Evolutionary conservation across 2,329 filamentous ascomycete species (phyloP), one percentile per base, ranked within the genome.

Genomic region (Zarea fungicola): DNA sequence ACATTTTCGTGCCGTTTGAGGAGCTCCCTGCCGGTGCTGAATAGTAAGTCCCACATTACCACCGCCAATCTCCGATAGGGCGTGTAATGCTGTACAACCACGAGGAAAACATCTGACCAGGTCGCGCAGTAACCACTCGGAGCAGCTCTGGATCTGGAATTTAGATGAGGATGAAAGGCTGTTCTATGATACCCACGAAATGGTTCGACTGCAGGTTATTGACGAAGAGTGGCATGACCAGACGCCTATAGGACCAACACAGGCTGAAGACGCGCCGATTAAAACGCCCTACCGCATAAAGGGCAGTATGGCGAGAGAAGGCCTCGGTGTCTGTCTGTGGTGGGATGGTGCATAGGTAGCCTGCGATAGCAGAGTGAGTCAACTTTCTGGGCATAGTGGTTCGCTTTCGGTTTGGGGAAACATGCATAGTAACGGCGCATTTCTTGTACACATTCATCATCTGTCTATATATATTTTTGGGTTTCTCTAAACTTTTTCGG

Each of bases 201-300:
- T 86, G 59, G 91, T 96, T 23, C 81, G 92, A 34, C 87, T 97
- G 60, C 80, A 89, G 19, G 84, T 97, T 34, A 83, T 95, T 58
- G 80, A 85, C 43, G 93, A 99, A 69, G 81, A 88, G 56, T 99
- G 93, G 90, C 81, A 89, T 52, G 92, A 97, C 64, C 86, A 95
- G 65, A 84, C 87, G 35, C 85, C 92, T 0, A 77, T 80, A 50
- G 82, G 84, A 44, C 80, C 85, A 29, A 67, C 73, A 4, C 78
- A 85, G 54, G 75, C 80, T 13, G 80, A 87, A 42, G 78, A 80
- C 42, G 68, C 75, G 28, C 72, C 75, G 44, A 77, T 82, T 47
- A 81, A 83, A 57, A 82, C 87, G 5, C 85, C 87, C 1, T 93
- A 89, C 71, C 77, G 75, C 54, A 78, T 92, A 55, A 80, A 73